Evolutionary conservation across 345 rosid genomes (phyloP), one percentile per base, ranked within the genome.

Genomic region (Eucalyptus melliodora): DNA sequence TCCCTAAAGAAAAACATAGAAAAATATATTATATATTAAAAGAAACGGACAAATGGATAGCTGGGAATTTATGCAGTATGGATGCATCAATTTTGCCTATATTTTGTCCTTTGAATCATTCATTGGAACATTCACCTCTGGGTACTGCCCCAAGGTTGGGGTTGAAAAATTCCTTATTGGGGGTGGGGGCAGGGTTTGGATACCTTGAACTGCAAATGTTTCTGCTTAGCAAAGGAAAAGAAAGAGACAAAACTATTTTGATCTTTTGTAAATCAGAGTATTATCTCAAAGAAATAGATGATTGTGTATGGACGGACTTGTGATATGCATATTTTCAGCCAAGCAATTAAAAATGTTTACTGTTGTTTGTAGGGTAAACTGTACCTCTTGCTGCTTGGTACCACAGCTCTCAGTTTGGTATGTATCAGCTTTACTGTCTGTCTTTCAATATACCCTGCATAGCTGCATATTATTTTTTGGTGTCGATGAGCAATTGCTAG

Each of bases 371-470:
- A 97, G 99, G 96, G 98, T 72, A 97, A 96, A 90, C 89, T 96
- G 87, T 97, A 97, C 91, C 95, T 95, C 27, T 95, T 97, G 92
- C 99, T 97, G 90, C 96, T 97, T 83, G 99, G 99, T 65, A 97
- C 99, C 88, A 97, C 99, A 50, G 99, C 99, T 90, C 93, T 97
- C 83, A 95, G 97, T 90, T 93, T 96, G 96, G 97, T 96, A 96
- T 26, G 93, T 87, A 51, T 56, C 34, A 23, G 26, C 85, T 77
- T 40, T 40, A 77, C 47, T 21, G 45, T 72, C 45, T 77, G 47
- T 77, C 85, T 77, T 77, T 77, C 47, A 40, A 77, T 77, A 77
- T 77, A 77, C 85, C 85, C 47, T 21, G 83, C 47, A 23, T 77
- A 23, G 27, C 47, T 11, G 47, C 27, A 9, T 77, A 40, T 40